These are phyloP conservation scores for Leishmania braziliensis DNA, from an alignment of 208 protist genomes.

Conservation along the genomic window DNA sequence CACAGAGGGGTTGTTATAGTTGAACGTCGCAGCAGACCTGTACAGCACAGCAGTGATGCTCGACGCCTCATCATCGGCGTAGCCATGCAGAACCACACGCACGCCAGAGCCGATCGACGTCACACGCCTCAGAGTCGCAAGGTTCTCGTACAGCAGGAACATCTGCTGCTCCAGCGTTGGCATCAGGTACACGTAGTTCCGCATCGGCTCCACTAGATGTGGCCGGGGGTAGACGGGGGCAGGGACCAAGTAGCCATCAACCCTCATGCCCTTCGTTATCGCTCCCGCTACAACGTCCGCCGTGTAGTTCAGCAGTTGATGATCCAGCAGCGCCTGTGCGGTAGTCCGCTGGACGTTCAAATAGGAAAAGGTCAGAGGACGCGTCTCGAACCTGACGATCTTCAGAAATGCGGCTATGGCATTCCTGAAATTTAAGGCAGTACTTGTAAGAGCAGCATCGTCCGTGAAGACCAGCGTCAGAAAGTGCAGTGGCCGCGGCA, in stretches of 20 bases:
- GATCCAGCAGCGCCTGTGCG: background rate
- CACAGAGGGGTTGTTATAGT: background rate
- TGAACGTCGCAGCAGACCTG: constrained; percentile 14
- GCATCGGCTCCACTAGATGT: background rate
- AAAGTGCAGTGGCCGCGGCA: constrained; percentile 4
- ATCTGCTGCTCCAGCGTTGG: constrained; percentile 62
- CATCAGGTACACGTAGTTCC: constrained; percentile 15
- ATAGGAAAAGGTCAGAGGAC: background rate
- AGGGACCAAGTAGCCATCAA: background rate
- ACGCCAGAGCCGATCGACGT: background rate
- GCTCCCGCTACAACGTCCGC: background rate
- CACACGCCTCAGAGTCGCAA: background rate
- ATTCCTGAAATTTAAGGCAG: background rate
- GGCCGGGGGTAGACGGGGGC: background rate
- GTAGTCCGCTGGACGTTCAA: background rate
- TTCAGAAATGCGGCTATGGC: background rate
- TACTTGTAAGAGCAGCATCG: background rate
- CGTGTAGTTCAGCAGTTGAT: background rate
- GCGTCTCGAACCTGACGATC: background rate
- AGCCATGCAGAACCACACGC: constrained; percentile 14
- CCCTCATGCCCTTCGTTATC: background rate
- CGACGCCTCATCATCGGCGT: background rate
- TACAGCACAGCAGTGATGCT: constrained; percentile 3
- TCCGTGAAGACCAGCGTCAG: constrained; percentile 7
- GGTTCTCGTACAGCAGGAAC: constrained; percentile 33